phyloP scores from a whole-genome alignment of 202 grass and related monocot species.

The Cymbopogon flexuosus region DNA sequence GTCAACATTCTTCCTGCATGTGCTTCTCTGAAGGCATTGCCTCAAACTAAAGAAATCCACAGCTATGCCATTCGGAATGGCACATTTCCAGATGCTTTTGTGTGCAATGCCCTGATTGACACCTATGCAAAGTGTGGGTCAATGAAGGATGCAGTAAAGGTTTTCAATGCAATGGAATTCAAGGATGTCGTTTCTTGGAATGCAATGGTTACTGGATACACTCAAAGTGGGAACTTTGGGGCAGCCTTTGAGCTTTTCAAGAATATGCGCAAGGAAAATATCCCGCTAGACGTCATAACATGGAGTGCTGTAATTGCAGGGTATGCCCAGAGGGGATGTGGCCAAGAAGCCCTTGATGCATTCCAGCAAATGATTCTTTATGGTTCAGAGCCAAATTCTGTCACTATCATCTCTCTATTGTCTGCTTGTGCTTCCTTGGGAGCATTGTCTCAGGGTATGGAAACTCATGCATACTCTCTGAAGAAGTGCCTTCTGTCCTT shows the following conservation, averaged over 20 bases:
- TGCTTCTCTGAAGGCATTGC: constrained; percentile 53
- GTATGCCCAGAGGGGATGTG: constrained; percentile 66
- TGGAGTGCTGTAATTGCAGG: constrained; percentile 75
- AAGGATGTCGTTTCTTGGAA: constrained; percentile 76
- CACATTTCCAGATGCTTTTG: constrained; percentile 61
- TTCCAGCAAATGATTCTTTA: constrained; percentile 60
- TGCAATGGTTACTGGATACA: constrained; percentile 63
- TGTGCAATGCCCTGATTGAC: constrained; percentile 57
- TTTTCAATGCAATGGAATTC: constrained; percentile 63
- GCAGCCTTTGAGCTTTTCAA: constrained; percentile 56
- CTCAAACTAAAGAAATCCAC: constrained; percentile 66
- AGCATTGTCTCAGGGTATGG: constrained; percentile 58
- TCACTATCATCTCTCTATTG: constrained; percentile 72
- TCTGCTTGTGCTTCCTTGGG: constrained; percentile 80
- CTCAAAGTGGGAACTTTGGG: constrained; percentile 70
- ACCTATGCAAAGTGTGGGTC: constrained; percentile 62
- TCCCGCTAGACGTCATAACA: constrained; percentile 55
- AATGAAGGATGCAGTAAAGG: constrained; percentile 53
- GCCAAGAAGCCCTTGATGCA: constrained; percentile 52
- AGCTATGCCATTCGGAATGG: constrained; percentile 54
- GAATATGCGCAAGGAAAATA: constrained; percentile 59
- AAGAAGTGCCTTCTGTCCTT: constrained; percentile 52
- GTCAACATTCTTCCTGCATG: constrained; percentile 80
- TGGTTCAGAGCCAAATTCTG: constrained; percentile 58
- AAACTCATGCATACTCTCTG: constrained; percentile 67